Evolutionary conservation across 495 filamentous ascomycete species (phyloP), one percentile per base, ranked within the genome.

Genomic region (Aspergillus cavernicola): DNA sequence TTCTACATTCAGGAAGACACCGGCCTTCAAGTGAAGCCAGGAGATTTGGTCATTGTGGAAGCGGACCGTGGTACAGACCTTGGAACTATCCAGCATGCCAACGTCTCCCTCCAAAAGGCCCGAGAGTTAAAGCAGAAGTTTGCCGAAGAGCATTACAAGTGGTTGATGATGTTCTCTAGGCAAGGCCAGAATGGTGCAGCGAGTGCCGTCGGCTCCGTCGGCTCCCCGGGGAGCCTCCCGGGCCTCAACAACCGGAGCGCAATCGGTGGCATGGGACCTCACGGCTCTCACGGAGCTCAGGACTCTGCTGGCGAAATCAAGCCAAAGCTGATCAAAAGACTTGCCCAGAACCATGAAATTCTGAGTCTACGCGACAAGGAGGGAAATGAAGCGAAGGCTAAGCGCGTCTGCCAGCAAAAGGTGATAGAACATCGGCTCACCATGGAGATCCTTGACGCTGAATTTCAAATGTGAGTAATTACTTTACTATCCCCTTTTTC

Each of bases 371-470:
- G 87, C 46, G 93, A 97, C 46, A 98, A 98, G 66, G 93, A 98
- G 71, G 93, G 92, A 24, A 91, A 92, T 52, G 93, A 98, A 67
- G 95, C 95, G 29, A 98, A 97, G 64, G 93, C 93, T 12, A 97
- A 97, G 73, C 84, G 93, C 20, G 85, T 96, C 38, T 97, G 90
- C 60, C 92, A 95, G 74, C 87, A 92, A 60, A 98, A 98, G 67
- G 95, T 96, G 32, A 85, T 83, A 40, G 93, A 97, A 60, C 92
- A 97, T 70, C 86, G 89, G 36, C 80, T 98, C 10, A 89, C 92
- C 52, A 97, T 98, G 93, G 93, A 98, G 63, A 97, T 98, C 52
- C 81, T 98, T 12, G 93, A 98, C 69, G 93, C 93, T n/a, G 93
- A 98, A 68, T 98, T 95, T 66, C 93, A 98, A 63, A 90, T 96